Percentiles rank a stretch among this genome's conserved stretches.
phyloP scores from a whole-genome alignment of 768 basidiomycete species.

The Exsudoporus frostii region DNA sequence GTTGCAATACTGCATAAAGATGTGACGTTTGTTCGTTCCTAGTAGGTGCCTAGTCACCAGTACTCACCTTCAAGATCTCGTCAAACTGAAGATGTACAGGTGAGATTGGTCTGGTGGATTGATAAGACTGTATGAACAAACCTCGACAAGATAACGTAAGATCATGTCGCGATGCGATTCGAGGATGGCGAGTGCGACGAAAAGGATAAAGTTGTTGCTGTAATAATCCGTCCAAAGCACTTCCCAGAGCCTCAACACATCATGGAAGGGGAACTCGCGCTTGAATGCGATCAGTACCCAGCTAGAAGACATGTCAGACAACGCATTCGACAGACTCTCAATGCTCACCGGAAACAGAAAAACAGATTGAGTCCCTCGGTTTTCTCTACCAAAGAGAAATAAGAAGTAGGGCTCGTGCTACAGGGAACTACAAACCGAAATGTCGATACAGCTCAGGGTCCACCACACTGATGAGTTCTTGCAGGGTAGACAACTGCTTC shows the following conservation, averaged over 20 bases:
- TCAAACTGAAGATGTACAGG: slow-evolving; percentile 60
- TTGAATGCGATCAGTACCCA: slow-evolving; percentile 95
- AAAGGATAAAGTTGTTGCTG: slow-evolving; percentile 84
- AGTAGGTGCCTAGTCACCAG: background rate
- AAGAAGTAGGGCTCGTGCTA: background rate
- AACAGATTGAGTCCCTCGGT: slow-evolving; percentile 89
- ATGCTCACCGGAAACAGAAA: slow-evolving; percentile 90
- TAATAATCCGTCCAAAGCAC: slow-evolving; percentile 91
- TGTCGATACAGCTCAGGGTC: slow-evolving; percentile 95
- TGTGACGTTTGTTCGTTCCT: background rate
- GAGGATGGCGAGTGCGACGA: slow-evolving; percentile 89
- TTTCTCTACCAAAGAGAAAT: slow-evolving; percentile 55
- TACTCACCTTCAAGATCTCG: slow-evolving; percentile 29
- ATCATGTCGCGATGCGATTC: slow-evolving; percentile 97
- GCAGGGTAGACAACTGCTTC: slow-evolving; percentile 83
- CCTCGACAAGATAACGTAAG: slow-evolving; percentile 91
- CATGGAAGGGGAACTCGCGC: slow-evolving; percentile 91
- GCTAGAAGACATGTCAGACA: slow-evolving; percentile 35
- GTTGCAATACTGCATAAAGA: slow-evolving; percentile 70
- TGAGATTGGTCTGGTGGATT: background rate
- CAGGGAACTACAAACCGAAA: slow-evolving; percentile 49
- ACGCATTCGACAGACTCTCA: background rate
- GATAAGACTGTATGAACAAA: slow-evolving; percentile 32
- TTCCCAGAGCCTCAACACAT: slow-evolving; percentile 91
- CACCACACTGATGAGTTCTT: slow-evolving; percentile 89